phyloP scores from a whole-genome alignment of 352 stramenopile genomes.

The Phytophthora europaea region DNA sequence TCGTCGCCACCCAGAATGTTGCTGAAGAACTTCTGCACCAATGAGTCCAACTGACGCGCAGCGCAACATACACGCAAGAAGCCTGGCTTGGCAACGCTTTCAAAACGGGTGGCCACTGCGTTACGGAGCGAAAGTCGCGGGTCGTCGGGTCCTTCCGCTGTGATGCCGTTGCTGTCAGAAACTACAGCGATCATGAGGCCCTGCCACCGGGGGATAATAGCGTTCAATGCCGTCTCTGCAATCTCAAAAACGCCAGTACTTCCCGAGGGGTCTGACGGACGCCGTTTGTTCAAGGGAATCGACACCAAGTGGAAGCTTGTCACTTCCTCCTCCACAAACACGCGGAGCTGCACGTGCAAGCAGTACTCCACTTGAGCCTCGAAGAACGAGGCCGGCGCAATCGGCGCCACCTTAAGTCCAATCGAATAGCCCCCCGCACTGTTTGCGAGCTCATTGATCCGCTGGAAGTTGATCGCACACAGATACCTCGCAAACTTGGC shows the following conservation, averaged over 20 bases:
- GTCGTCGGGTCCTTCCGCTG: conserved; percentile 14
- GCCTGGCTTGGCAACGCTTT: conserved; percentile 24
- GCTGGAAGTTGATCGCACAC: conserved; percentile 41
- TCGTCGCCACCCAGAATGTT: conserved; percentile 27
- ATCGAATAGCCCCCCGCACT: conserved; percentile 24
- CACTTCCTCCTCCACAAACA: conserved; percentile 34
- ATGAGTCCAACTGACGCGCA: conserved; percentile 26
- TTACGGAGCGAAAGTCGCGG: conserved; percentile 30
- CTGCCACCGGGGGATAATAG: conserved; percentile 29
- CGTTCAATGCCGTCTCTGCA: conserved; percentile 28
- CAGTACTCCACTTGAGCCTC: conserved; percentile 38
- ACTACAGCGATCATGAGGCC: conserved; percentile 31
- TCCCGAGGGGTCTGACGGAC: conserved; percentile 20
- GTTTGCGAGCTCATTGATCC: conserved; percentile 28
- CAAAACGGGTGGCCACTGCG: conserved; percentile 34
- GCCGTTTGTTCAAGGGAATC: conserved; percentile 36
- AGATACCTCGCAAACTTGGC: conserved; percentile 34
- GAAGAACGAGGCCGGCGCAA: conserved; percentile 26
- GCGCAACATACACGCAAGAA: conserved; percentile 34
- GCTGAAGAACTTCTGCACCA: conserved; percentile 38
- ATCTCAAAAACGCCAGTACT: conserved; percentile 37
- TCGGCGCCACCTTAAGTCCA: conserved; percentile 29
- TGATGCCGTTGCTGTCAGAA: conserved; percentile 29
- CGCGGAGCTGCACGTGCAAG: conserved; percentile 37
- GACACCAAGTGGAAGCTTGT: conserved; percentile 36